Base-by-base conservation (phyloP, 116 monocot species). In the Trichopus zeylanicus region DNA sequence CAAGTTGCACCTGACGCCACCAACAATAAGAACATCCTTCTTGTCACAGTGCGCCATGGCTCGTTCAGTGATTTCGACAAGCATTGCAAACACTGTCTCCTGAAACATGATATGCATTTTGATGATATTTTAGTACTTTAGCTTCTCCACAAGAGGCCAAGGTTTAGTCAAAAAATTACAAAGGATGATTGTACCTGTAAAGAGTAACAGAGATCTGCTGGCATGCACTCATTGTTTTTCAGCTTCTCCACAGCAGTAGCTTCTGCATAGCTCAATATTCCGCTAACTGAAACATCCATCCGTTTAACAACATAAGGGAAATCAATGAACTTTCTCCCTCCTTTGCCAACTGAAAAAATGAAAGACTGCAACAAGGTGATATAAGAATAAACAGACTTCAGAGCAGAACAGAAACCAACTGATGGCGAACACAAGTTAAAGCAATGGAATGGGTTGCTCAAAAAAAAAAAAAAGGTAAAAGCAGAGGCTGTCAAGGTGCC, bases 271-370 rank as follows among this genome's bases (percentile, higher is more conserved):
- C 97, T 98, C 52, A 98, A 59, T 66, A 98, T 79, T 10, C 91
- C 97, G 67, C 97, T 98, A 64, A 98, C 91, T 53, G 91, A 98
- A 37, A 98, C 91, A 60, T 98, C 91, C 97, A 98, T 98, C 42
- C 91, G 91, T 68, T 98, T 98, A 46, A 98, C 97, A 46, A 64
- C 87, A 72, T 91, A 98, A 29, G 97, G 97, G 39, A 98, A 65
- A 68, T 98, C 97, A 26, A 98, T 46, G 49, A 91, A 91, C 60
- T 80, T 33, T 91, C 86, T 55, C 97, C 97, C 58, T 87, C 80
- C 62, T 91, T 97, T 28, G 91, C 97, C 25, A 97, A 82, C 88
- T 97, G 73, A 35, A 72, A 18, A 33, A 59, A 39, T 28, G 6
- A 53, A 22, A 29, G 0, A 65, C 21, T 5, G 31, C 54, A 6